These are phyloP conservation scores for Abortiporus biennis DNA, from an alignment of 1,284 basidiomycete species.

Conservation along the genomic window DNA sequence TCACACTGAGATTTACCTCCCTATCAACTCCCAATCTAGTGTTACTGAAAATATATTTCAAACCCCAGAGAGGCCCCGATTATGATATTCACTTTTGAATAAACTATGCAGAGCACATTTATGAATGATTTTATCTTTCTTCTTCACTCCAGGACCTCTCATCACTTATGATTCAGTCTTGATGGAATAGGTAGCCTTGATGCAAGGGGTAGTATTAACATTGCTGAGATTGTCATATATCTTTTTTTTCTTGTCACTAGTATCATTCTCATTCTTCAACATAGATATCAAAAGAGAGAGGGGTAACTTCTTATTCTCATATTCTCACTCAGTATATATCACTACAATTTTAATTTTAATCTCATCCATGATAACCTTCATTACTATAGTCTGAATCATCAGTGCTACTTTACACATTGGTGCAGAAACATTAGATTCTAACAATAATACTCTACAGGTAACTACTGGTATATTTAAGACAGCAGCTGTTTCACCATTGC, in stretches of 20 bases:
- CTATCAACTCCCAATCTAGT: no score
- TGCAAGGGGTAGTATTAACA: conserved; percentile 13
- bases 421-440: conserved; percentile 32
- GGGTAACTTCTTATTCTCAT: conserved; percentile 58
- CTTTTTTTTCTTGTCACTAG: conserved; percentile 42
- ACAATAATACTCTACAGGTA: conserved; percentile 36
- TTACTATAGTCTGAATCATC: conserved; percentile 43
- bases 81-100: no score
- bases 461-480: conserved; percentile 51
- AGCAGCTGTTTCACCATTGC: conserved; percentile 46
- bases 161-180: no score
- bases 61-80: no score
- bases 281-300: conserved; percentile 47
- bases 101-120: no score
- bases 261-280: conserved; percentile 36
- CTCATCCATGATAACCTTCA: conserved; percentile 1
- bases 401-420: conserved; percentile 52
- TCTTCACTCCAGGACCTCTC: no score
- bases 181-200: conserved; percentile 9
- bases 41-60: no score
- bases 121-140: no score
- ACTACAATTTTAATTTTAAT: no score
- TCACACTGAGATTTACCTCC: no score
- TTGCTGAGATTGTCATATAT: conserved; percentile 31
- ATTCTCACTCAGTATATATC: conserved; percentile 14